Conservation (phyloP, 768 basidiomycete genomes). For the Mycena vitilis region DNA sequence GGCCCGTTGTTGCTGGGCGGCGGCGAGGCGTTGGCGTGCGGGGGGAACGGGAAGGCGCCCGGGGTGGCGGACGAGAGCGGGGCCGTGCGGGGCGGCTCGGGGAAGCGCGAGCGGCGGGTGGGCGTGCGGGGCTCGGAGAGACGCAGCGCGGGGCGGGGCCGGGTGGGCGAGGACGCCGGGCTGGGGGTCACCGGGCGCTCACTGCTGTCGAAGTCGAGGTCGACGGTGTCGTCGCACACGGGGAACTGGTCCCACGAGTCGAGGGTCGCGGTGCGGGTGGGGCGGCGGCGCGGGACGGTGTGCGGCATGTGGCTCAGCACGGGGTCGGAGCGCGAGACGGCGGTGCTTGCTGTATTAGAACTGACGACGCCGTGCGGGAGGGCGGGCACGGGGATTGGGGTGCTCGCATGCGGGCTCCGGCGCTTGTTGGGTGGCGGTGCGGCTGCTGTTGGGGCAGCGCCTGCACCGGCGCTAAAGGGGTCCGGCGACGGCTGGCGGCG, state of each 20-base stretch:
- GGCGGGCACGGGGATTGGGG: constrained; percentile 28
- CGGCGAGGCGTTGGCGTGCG: not conserved
- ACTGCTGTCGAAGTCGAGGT: constrained; percentile 49
- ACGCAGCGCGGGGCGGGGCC: constrained; percentile 45
- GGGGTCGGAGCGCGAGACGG: constrained; percentile 66
- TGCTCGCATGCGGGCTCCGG: constrained; percentile 14
- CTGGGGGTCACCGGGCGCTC: constrained; percentile 1
- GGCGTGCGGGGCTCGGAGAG: constrained; percentile 33
- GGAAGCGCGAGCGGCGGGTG: constrained; percentile 38
- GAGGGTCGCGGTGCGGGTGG: constrained; percentile 48
- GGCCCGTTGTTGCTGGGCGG: constrained; percentile 9
- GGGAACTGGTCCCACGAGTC: constrained; percentile 59
- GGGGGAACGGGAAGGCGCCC: constrained; percentile 54
- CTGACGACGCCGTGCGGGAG: constrained; percentile 17
- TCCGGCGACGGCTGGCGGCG: constrained; percentile 59
- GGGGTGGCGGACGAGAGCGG: constrained; percentile 51
- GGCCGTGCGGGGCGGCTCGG: constrained; percentile 62
- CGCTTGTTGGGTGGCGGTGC: constrained; percentile 61
- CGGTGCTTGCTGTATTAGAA: constrained; percentile 31
- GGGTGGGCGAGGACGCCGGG: constrained; percentile 52
- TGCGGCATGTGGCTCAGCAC: constrained; percentile 49
- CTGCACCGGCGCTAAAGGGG: constrained; percentile 26
- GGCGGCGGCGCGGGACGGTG: constrained; percentile 25
- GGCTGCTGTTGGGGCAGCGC: constrained; percentile 37
- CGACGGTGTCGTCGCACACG: constrained; percentile 75